Conservation (phyloP, 73 alveolate species). For the Paramecium caudatum region DNA sequence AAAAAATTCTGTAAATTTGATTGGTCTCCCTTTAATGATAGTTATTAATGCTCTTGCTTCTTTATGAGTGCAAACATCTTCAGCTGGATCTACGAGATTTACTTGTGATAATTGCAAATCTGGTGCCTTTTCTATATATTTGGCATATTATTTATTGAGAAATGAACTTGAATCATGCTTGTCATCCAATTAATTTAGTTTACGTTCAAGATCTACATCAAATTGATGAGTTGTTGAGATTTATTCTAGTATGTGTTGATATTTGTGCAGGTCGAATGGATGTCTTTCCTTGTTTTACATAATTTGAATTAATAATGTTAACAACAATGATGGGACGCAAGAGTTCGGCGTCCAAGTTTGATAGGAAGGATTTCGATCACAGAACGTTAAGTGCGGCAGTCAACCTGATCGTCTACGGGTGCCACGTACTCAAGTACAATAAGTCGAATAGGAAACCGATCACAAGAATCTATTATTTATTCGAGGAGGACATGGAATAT, state of each 20-base stretch:
- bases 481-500: conserved; percentile 57
- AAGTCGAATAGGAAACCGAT: conserved; percentile 52
- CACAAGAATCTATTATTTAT: conserved; percentile 51
- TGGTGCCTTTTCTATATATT: conserved; percentile 16
- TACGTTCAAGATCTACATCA: conserved; percentile 42
- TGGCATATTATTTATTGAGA: conserved; percentile 29
- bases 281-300: conserved; percentile 23
- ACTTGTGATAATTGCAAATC: conserved; percentile 1
- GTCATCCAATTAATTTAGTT: neutral
- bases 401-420: conserved; percentile 19
- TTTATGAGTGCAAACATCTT: conserved; percentile 13
- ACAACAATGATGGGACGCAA: conserved; percentile 26
- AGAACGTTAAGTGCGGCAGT: conserved; percentile 42
- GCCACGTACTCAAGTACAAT: conserved; percentile 53
- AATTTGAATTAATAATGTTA: conserved; percentile 47
- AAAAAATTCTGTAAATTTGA: neutral
- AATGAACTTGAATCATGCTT: conserved; percentile 16
- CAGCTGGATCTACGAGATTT: neutral
- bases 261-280: conserved; percentile 29
- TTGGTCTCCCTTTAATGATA: neutral
- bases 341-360: conserved; percentile 33
- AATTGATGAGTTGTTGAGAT: conserved; percentile 8
- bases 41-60: neutral
- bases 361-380: conserved; percentile 52
- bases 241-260: neutral